Base-by-base conservation (phyloP, 257 asterid genomes). In the Plectranthus barbatus region DNA sequence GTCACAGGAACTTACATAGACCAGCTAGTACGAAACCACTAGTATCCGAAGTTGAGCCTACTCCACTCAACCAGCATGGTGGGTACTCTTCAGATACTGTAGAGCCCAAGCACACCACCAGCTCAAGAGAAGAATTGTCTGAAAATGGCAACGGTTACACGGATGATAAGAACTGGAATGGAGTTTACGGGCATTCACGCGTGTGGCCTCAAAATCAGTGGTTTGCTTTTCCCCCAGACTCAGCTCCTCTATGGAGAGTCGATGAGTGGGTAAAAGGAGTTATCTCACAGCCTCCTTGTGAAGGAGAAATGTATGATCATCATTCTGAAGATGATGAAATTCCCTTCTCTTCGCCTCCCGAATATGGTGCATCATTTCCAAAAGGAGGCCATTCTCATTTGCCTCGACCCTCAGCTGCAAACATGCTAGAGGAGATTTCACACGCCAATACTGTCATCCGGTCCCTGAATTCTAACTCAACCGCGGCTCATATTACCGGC, bases 181-280 rank as follows among this genome's bases (percentile, higher is more conserved):
- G 81, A 24, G 72, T 78, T 19, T 70, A 67, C 40, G 96, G 84
- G 63, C 71, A 29, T 57, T 76, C 91, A 1, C 81, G 90, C 47
- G 64, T 73, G 71, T 88, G 90, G 96, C 90, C 92, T 37, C 95
- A 88, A 64, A 84, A 88, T 64, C 95, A 88, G 64, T 88, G 92
- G 95, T 82, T 86, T 73, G 96, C 90, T 72, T 81, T 84, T 54
- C 86, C 90, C 20, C 63, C 72, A 4, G 82, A 80, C 29, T 78
- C 92, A 6, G 74, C 87, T 55, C 79, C 79, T 13, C 75, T 75
- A 34, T 34, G 77, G 11, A 79, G 90, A 71, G 81, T 83, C 18
- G 72, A 71, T 19, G 81, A 83, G 69, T 86, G 95, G 96, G 86
- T 88, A 39, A 77, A 77, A 60, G 88, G 78, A 56, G 77, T 75